Percentiles rank a stretch among this genome's conserved stretches.
Conservation (phyloP, 2,329 filamentous ascomycete genomes). For the Cladophialophora psammophila region DNA sequence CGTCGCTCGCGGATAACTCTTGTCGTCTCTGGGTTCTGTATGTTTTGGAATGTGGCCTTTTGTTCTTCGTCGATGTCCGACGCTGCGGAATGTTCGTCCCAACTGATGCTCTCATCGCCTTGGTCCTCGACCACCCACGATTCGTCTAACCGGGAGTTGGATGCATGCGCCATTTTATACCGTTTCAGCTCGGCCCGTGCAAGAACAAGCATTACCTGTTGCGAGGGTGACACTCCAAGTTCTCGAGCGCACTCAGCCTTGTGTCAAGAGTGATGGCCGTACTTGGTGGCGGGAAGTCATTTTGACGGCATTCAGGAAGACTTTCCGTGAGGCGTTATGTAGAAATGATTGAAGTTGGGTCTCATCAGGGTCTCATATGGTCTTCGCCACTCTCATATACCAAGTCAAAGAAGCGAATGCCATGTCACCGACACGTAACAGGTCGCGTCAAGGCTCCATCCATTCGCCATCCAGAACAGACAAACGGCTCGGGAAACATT, state of each 20-base stretch:
- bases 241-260: not conserved
- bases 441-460: slow-evolving; percentile 1
- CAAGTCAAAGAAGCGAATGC: not conserved
- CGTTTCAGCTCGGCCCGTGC: not conserved
- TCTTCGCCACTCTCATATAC: not conserved
- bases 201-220: not conserved
- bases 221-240: not conserved
- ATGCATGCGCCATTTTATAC: slow-evolving; percentile 19
- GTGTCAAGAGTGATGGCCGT: not conserved
- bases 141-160: slow-evolving; percentile 21
- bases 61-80: slow-evolving; percentile 21
- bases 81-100: slow-evolving; percentile 20
- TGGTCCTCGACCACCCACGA: slow-evolving; percentile 35
- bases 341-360: not conserved
- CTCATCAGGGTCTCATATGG: not conserved
- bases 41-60: not conserved
- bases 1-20: slow-evolving; percentile 4
- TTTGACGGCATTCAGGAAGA: not conserved
- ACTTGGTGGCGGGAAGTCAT: not conserved
- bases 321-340: not conserved
- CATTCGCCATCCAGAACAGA: not conserved
- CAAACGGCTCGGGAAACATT: not conserved
- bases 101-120: slow-evolving; percentile 27
- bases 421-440: slow-evolving; percentile 3
- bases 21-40: slow-evolving; percentile 1